phyloP scores from a whole-genome alignment of 163 green algal genomes.

The Coccomyxa subellipsoidea region DNA sequence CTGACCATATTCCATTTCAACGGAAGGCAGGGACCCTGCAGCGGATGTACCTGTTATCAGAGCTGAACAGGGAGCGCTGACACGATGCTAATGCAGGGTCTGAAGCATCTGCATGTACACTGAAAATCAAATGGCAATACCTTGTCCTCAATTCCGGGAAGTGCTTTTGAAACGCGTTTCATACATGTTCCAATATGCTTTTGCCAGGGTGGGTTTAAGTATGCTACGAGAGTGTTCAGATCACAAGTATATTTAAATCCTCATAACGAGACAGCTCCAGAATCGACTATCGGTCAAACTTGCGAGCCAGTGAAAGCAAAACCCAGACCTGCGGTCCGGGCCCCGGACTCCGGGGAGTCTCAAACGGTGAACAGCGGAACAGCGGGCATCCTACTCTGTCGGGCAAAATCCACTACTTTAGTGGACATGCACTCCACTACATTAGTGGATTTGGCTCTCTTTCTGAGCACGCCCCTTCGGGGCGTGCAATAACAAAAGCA shows the following conservation, averaged over 20 bases:
- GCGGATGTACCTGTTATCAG: not conserved
- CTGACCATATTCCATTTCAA: not conserved
- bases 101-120: not conserved
- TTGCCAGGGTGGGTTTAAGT: not conserved
- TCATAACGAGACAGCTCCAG: not conserved
- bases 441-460: no score
- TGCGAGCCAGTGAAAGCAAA: not conserved
- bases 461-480: no score
- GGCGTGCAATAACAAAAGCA: no score
- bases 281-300: not conserved
- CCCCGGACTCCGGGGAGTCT: no score
- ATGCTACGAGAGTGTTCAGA: no score
- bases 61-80: not conserved
- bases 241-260: not conserved
- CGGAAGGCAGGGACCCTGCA: not conserved
- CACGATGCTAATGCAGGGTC: not conserved
- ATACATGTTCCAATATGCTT: not conserved
- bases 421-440: no score
- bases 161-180: not conserved
- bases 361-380: no score
- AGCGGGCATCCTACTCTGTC: no score
- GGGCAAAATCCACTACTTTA: no score
- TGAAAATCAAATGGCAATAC: not conserved
- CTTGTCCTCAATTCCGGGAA: not conserved
- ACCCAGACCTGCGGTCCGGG: not conserved